Conservation (phyloP, 75 land plant genomes). For the Selaginella tamariscina region DNA sequence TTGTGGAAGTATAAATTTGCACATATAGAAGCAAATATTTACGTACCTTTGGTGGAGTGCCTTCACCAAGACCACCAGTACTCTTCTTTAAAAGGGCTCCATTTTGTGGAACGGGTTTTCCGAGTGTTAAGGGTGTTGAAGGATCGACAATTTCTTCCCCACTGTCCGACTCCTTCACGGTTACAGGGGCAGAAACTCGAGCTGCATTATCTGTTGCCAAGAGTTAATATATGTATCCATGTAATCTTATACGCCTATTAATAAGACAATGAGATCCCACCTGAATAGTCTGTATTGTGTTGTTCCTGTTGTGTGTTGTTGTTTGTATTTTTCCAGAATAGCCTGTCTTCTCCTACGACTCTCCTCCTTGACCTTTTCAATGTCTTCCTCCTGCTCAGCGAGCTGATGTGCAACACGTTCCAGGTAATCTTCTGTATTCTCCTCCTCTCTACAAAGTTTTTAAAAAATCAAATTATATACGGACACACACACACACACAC, state of each 20-base stretch:
- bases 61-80: slow-evolving; percentile 61
- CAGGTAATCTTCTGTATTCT: slow-evolving; percentile 50
- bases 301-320: slow-evolving; percentile 19
- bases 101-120: slow-evolving; percentile 45
- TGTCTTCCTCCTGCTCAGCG: slow-evolving; percentile 80
- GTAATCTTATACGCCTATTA: no score
- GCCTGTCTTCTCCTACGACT: slow-evolving; percentile 79
- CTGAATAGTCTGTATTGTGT: background rate
- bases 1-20: background rate
- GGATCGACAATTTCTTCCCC: slow-evolving; percentile 23
- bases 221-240: no score
- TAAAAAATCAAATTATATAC: background rate
- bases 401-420: slow-evolving; percentile 42
- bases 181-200: background rate
- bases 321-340: slow-evolving; percentile 75
- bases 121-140: slow-evolving; percentile 35
- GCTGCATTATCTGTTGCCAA: no score
- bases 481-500: background rate
- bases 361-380: slow-evolving; percentile 78
- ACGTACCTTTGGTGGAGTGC: slow-evolving; percentile 77
- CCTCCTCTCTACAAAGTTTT: slow-evolving; percentile 45
- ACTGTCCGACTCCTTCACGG: slow-evolving; percentile 6
- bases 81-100: slow-evolving; percentile 26
- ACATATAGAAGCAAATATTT: background rate
- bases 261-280: no score